Evolutionary conservation across 495 filamentous ascomycete species (phyloP), one percentile per base, ranked within the genome.

Genomic region (Emericellopsis terricola): DNA sequence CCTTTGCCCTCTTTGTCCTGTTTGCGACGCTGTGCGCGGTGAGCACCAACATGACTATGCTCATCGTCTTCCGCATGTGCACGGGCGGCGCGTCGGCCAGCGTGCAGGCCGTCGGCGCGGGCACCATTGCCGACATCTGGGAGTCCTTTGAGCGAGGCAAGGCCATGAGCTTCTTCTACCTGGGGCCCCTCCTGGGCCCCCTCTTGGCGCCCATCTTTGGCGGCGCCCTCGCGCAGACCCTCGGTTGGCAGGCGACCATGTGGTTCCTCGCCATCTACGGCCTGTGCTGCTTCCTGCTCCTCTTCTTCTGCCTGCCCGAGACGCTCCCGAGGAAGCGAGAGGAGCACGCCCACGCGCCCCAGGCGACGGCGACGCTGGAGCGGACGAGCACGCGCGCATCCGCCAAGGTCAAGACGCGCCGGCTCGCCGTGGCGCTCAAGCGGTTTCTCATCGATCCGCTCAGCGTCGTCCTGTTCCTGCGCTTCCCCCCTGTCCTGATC

Each of bases 161-260:
- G 15, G 86, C 85, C n/a, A 93, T 96, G 83, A 76, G 83, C 2
- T 70, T 81, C 15, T 96, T 94, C 53, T 96, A 92, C 39, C 63
- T 94, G 0, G 87, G 87, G 0, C 87, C 87, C 1, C 56, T 94
- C n/a, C 51, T 76, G 34, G 87, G 86, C 0, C 87, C 87, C 0
- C 57, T 94, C 8, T 56, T 93, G 16, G 73, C 80, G 1, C 87
- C 87, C 5, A 86, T 96, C 29, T 73, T 94, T 28, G 87, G 87
- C 21, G 87, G 87, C 36, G 72, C 65, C 1, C 53, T 96, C 15
- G 65, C 73, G 1, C 52, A 83, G 34, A 56, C 51, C 3, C 79
- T 77, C 49, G 73, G 77, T 2, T 96, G 87, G 87, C 61, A 82
- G 34, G 75, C 75, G 39, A 86, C 84, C 3, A 68, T 83, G 59